Evolutionary conservation across 2,329 filamentous ascomycete genomes (phyloP).

Genomic region (Ascocoryne sarcoides): DNA sequence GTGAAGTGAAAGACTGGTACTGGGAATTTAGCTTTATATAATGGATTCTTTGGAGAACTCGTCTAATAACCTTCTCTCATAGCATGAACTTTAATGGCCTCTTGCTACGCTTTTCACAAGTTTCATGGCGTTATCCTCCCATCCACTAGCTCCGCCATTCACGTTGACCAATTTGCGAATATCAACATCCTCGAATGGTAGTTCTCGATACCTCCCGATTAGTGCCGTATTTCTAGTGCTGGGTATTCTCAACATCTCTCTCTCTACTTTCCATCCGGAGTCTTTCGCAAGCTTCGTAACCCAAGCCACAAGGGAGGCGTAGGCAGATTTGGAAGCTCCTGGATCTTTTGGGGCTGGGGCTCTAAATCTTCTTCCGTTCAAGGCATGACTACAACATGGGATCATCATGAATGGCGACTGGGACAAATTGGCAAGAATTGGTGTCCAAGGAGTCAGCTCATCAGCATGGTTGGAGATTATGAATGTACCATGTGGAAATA

Average conservation of each 20-base stretch:
- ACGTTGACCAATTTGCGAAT: conserved; percentile 32
- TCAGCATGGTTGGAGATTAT: conserved; percentile 97
- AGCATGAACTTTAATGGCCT: conserved; percentile 24
- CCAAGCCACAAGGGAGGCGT: conserved; percentile 77
- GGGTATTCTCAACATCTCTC: conserved; percentile 81
- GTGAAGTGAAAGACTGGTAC: too few species aligned
- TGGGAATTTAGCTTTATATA: too few species aligned
- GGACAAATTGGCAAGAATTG: conserved; percentile 70
- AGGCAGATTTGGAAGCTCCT: conserved; percentile 51
- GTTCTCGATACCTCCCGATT: conserved; percentile 48
- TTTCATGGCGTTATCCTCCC: conserved; percentile 49
- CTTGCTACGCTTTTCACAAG: conserved; percentile 44
- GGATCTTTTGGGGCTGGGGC: conserved; percentile 43
- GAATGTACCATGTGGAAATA: conserved; percentile 69
- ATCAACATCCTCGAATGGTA: conserved; percentile 29
- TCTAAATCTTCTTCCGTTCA: conserved; percentile 67
- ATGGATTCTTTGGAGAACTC: too few species aligned
- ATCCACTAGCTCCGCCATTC: conserved; percentile 49
- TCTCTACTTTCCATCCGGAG: conserved; percentile 69
- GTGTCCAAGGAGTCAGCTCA: conserved; percentile 93
- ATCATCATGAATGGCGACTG: conserved; percentile 81
- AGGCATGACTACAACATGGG: conserved; percentile 86
- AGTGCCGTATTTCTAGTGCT: conserved; percentile 82
- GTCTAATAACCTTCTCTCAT: too few species aligned
- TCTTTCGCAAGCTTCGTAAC: conserved; percentile 59